Conservation (phyloP, 1,284 basidiomycete genomes). For the Moniliophthora roreri region DNA sequence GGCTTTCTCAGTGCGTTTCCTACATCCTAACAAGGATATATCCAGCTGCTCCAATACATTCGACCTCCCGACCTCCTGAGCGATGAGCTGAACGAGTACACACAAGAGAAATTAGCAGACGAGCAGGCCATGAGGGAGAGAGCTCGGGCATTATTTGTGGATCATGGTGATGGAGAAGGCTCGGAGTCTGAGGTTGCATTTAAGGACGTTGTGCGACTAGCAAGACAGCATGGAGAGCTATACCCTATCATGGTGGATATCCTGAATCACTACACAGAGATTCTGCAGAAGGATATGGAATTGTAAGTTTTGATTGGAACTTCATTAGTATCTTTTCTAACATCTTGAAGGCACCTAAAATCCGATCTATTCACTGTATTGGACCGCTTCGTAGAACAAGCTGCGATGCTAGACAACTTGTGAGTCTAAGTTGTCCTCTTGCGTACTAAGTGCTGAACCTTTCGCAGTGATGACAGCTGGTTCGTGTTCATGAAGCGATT, state of each 20-base stretch:
- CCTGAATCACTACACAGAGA: constrained; percentile 50
- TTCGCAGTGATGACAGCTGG: constrained; percentile 63
- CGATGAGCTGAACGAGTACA: constrained; percentile 79
- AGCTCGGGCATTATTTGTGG: constrained; percentile 43
- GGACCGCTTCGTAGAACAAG: constrained; percentile 70
- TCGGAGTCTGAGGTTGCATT: constrained; percentile 53
- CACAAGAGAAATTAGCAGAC: constrained; percentile 88
- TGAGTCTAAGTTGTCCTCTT: constrained; percentile 29
- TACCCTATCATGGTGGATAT: constrained; percentile 57
- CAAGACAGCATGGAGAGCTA: constrained; percentile 55
- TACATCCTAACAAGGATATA: neutral
- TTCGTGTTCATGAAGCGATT: constrained; percentile 60
- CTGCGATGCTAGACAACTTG: constrained; percentile 61
- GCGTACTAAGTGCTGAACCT: constrained; percentile 4
- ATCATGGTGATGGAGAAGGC: constrained; percentile 30
- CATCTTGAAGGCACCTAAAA: constrained; percentile 56
- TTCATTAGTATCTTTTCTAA: neutral
- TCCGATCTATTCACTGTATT: constrained; percentile 59
- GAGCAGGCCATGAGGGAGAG: constrained; percentile 79
- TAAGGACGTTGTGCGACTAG: constrained; percentile 56
- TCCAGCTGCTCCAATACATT: constrained; percentile 70
- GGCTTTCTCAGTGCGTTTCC: neutral
- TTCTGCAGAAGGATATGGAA: constrained; percentile 63
- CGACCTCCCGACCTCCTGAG: constrained; percentile 74
- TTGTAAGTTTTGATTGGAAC: constrained; percentile 43